Base-by-base conservation (phyloP, 805 yeast species). In the Schwanniomyces sp. region DNA sequence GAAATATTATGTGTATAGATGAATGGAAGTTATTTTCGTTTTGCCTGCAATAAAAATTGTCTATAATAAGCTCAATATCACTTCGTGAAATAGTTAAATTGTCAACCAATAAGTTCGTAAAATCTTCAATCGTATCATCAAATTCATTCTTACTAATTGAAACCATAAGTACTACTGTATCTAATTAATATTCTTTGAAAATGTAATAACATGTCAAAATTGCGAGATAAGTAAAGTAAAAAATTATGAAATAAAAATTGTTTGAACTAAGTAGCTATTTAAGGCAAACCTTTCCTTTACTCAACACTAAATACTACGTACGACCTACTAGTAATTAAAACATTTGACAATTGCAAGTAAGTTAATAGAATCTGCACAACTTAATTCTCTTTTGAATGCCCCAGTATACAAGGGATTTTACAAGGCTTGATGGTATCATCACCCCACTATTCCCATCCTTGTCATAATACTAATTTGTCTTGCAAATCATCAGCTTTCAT, bases 81-180 rank as follows among this genome's bases (percentile, higher is more conserved):
- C 24, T 28, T n/a, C 28, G 2, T 8, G 27, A 21, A 2, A 25
- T 30, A 27, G 6, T 14, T 17, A 55, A 30, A 21, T 51, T 40
- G 2, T 41, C 47, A 6, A 52, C 17, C n/a, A 61, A 46, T 9
- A 56, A 25, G 6, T 34, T 42, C 41, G 53, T 53, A 47, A 62
- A 61, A 9, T 34, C 41, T 1, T 51, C 56, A 14, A 57, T 38
- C 11, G 30, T n/a, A 2, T 16, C 25, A 41, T 56, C 48, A 47
- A 58, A 61, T n/a, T 41, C 45, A 7, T 44, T 38, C 29, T 42
- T 46, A 4, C 49, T 48, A 16, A 56, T 44, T 24, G 25, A 12
- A 34, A 34, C 21, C 50, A 47, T 37, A 21, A 27, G 12, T 40
- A 24, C 14, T 34, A 29, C 7, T 21, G 24, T 21, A 21, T 21